phyloP scores from a whole-genome alignment of 1,284 basidiomycete species.

The Filobasidium uniguttulatum region DNA sequence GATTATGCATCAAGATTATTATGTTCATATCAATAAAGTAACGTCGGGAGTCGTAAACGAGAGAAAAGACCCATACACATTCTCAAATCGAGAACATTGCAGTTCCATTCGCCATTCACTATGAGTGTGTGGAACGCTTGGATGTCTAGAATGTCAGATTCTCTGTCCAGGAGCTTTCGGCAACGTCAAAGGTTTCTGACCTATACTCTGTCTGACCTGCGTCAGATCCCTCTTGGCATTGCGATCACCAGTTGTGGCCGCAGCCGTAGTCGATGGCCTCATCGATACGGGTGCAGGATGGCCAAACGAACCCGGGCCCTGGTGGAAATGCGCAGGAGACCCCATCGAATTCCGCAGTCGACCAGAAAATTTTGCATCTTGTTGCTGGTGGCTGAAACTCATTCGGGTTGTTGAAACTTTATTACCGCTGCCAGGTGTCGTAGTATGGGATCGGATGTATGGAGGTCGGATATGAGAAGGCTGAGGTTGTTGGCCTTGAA shows the following conservation, averaged over 20 bases:
- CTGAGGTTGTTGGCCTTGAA: not conserved
- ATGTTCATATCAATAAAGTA: no score
- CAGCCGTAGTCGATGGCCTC: not conserved
- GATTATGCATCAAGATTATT: no score
- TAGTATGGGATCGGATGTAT: not conserved
- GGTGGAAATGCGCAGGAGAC: no score
- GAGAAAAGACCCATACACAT: no score
- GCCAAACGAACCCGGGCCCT: not conserved
- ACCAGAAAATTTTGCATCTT: not conserved
- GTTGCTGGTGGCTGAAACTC: not conserved
- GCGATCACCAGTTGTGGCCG: not conserved
- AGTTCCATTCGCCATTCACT: no score
- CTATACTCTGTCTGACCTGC: not conserved
- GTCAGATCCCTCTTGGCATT: not conserved
- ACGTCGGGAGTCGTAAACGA: no score
- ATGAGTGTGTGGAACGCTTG: no score
- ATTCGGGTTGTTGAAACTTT: not conserved
- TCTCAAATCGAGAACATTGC: no score
- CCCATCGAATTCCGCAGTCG: no score
- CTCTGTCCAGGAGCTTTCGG: not conserved
- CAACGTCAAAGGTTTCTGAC: no score
- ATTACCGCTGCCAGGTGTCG: not conserved
- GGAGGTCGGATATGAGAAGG: not conserved
- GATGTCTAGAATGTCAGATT: no score
- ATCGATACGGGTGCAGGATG: not conserved